These are phyloP conservation scores for Zygoascus meyerae DNA, from an alignment of 1,139 yeast genomes.

Conservation along the genomic window DNA sequence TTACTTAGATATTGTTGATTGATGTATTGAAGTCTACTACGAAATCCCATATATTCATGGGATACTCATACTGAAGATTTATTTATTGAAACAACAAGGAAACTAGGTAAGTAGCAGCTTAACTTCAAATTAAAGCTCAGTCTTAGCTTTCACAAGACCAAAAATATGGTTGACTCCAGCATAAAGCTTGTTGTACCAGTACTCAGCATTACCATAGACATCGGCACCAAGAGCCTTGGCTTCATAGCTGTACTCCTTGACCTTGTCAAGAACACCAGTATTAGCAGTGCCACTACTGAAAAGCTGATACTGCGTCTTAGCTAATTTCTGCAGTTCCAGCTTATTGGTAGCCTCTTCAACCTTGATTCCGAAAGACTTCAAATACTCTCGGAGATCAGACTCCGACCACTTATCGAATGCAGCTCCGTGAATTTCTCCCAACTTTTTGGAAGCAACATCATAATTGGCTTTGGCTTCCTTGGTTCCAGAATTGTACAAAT, in stretches of 20 bases:
- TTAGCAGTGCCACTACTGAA: slow-evolving; percentile 24
- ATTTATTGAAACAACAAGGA: background rate
- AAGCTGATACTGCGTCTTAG: slow-evolving; percentile 43
- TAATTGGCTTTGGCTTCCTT: slow-evolving; percentile 3
- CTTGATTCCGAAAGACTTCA: slow-evolving; percentile 47
- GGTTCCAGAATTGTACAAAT: background rate
- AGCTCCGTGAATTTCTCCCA: slow-evolving; percentile 30
- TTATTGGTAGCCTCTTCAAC: slow-evolving; percentile 34
- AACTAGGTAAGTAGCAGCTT: background rate
- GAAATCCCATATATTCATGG: too few species aligned
- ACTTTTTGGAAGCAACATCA: slow-evolving; percentile 7
- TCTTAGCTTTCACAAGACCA: background rate
- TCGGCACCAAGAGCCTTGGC: slow-evolving; percentile 1
- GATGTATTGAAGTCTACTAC: too few species aligned
- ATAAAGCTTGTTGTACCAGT: background rate
- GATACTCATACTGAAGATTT: too few species aligned
- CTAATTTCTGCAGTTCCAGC: slow-evolving; percentile 43
- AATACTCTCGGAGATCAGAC: slow-evolving; percentile 49
- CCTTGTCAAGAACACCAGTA: slow-evolving; percentile 3
- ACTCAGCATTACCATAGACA: background rate
- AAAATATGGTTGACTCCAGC: background rate
- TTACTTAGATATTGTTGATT: too few species aligned
- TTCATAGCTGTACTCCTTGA: slow-evolving; percentile 5
- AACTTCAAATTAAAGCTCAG: background rate
- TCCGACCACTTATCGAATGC: slow-evolving; percentile 48